Base-by-base conservation (phyloP, 2,329 filamentous ascomycete species). In the Xylariales sp. region DNA sequence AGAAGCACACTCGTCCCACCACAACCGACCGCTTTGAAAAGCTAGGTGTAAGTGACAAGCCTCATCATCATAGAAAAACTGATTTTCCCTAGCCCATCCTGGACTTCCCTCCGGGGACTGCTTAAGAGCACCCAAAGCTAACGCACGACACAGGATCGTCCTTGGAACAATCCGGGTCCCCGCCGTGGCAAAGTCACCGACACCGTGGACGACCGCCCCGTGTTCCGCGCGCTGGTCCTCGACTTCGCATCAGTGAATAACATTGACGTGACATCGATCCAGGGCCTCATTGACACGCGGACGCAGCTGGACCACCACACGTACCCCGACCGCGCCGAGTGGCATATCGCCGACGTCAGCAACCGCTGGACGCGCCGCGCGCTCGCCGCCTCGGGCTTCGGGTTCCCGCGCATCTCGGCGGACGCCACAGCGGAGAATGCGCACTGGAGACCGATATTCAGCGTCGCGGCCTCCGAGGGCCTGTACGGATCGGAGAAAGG, bases 321-420 rank as follows among this genome's bases (percentile, higher is more conserved):
- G 0, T 76, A 79, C 2, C 83, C 83, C 0, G 79, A 83, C 46
- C 75, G 73, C 3, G 82, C 84, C 3, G 80, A 84, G 72, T 84
- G 83, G 83, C 83, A 85, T 74, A 83, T 89, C 75, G 85, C 85
- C 36, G 80, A 83, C 64, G 81, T 88, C 28, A 80, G 81, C 67
- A 87, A 85, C 70, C 81, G 84, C 45, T 89, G 86, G 86, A 84
- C 86, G 1, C 83, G 86, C 66, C 83, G 85, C n/a, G 85, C 86
- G 0, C 79, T 89, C 2, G 82, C 82, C 0, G 83, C 83, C 5
- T 85, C 84, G 3, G 86, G 86, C 0, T 88, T 88, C 68, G 86
- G 86, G 0, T 79, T 77, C 56, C 77, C 73, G 28, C 69, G 36
- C 6, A 56, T 72, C 58, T 62, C 46, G 55, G 68, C 32, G 14